Evolutionary conservation across 2,329 filamentous ascomycete genomes (phyloP).

Genomic region (Tolypocladium sp.): DNA sequence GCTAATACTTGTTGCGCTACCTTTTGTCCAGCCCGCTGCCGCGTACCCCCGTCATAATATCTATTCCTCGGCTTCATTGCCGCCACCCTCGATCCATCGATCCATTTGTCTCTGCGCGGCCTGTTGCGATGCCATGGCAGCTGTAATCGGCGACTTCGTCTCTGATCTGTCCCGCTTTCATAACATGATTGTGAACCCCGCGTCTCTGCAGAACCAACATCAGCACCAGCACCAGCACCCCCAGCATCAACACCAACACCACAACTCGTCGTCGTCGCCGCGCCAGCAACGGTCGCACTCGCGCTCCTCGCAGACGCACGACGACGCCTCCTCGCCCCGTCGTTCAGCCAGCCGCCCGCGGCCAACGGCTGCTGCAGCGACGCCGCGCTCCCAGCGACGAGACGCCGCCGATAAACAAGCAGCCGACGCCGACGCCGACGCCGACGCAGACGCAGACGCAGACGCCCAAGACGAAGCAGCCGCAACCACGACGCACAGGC

Average conservation of each 20-base stretch:
- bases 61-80: background rate
- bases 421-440: background rate
- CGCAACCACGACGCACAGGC: background rate
- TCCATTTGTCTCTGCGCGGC: background rate
- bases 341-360: conserved; percentile 19
- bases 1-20: background rate
- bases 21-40: background rate
- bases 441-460: background rate
- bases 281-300: conserved; percentile 10
- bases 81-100: background rate
- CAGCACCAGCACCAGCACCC: conserved; percentile 19
- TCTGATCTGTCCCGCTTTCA: conserved; percentile 63
- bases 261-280: conserved; percentile 14
- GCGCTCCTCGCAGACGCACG: conserved; percentile 7
- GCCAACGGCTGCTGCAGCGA: conserved; percentile 4
- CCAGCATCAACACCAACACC: conserved; percentile 21
- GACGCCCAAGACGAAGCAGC: background rate
- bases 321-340: conserved; percentile 1
- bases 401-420: conserved; percentile 6
- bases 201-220: conserved; percentile 36
- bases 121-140: conserved; percentile 45
- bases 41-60: background rate
- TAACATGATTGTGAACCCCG: conserved; percentile 53
- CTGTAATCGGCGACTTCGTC: conserved; percentile 62
- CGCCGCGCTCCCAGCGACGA: conserved; percentile 15